Evolutionary conservation across 192 early-diverging fungal genomes (phyloP).

Genomic region (Rhizophagus clarus): DNA sequence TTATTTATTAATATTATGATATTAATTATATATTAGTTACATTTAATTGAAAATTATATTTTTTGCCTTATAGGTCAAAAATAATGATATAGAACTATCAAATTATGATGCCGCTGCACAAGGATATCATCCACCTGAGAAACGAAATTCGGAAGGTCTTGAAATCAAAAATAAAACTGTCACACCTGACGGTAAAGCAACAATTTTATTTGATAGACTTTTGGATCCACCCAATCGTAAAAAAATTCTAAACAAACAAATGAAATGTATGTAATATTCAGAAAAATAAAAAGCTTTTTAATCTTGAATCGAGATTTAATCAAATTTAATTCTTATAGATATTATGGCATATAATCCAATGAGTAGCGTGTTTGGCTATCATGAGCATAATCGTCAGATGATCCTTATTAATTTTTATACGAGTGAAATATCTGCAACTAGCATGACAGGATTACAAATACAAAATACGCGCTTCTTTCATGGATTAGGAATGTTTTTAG

Average conservation of each 20-base stretch:
- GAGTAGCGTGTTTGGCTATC: background rate
- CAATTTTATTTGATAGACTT: background rate
- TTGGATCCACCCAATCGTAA: background rate
- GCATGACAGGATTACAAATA: background rate
- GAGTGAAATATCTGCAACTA: background rate
- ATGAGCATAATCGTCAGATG: background rate
- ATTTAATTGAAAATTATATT: too few relatives aligned
- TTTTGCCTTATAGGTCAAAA: background rate
- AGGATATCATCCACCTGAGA: constrained; percentile 5
- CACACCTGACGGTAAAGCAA: background rate
- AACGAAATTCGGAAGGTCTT: background rate
- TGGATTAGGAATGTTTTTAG: constrained; percentile 31
- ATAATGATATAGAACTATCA: background rate
- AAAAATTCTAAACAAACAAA: background rate
- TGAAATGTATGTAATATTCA: background rate
- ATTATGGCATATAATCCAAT: constrained; percentile 14
- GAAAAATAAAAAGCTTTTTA: background rate
- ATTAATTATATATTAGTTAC: too few relatives aligned
- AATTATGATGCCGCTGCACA: background rate
- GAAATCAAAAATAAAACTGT: too few relatives aligned
- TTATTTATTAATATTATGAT: too few relatives aligned
- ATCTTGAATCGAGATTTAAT: too few relatives aligned
- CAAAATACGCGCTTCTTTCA: constrained; percentile 6
- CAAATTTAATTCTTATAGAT: background rate
- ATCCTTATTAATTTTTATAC: constrained; percentile 15